phyloP scores from a whole-genome alignment of 2,329 filamentous ascomycete species.

The Cercospora sesami region DNA sequence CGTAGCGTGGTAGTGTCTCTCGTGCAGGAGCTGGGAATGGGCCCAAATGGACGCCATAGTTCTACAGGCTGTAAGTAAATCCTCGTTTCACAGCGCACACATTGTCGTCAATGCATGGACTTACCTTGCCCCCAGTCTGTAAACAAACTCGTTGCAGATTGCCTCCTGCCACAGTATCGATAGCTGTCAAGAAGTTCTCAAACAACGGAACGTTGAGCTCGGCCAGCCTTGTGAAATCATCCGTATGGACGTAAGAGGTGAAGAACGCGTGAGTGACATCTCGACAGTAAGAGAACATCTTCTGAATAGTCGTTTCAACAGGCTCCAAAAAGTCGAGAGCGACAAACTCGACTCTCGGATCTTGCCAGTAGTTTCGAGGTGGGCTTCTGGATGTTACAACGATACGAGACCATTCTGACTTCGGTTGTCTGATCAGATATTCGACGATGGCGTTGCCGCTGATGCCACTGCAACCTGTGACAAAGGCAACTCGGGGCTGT shows the following conservation, averaged over 20 bases:
- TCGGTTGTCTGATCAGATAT: not conserved
- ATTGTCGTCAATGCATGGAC: not conserved
- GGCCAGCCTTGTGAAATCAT: not conserved
- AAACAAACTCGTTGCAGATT: not conserved
- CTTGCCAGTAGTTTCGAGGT: not conserved
- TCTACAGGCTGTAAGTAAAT: not conserved
- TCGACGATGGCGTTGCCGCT: not conserved
- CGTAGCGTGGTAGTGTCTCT: not conserved
- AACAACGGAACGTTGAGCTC: not conserved
- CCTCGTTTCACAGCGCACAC: not conserved
- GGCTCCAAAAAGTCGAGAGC: not conserved
- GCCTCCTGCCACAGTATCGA: not conserved
- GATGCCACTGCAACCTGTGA: not conserved
- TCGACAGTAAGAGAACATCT: not conserved
- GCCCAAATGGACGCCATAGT: not conserved
- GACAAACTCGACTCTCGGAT: not conserved
- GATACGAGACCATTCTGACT: not conserved
- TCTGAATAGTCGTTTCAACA: not conserved
- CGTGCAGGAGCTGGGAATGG: not conserved
- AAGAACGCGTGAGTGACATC: not conserved
- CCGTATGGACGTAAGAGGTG: not conserved
- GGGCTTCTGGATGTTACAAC: not conserved
- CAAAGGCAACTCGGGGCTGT: not conserved
- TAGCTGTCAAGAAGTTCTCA: not conserved
- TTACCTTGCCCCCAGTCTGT: not conserved